Evolutionary conservation across 208 protist genomes (phyloP).

Genomic region (Trichomonas tenax): DNA sequence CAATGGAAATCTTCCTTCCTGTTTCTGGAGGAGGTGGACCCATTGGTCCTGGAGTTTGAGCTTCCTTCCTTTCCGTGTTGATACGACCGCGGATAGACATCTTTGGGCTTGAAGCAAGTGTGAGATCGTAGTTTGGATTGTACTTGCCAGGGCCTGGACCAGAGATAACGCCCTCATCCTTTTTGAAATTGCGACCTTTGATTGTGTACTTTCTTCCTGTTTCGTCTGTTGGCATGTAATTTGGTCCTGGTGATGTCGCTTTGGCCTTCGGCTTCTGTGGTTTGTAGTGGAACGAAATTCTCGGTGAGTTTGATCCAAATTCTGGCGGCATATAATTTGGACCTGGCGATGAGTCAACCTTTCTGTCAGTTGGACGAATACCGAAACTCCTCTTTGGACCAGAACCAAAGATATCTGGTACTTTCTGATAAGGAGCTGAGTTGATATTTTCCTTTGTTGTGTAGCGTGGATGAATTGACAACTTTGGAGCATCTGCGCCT

Average conservation of each 20-base stretch:
- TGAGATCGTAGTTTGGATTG: not conserved
- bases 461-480: not conserved
- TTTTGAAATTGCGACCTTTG: not conserved
- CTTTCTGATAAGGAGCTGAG: not conserved
- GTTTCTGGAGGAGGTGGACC: not conserved
- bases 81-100: not conserved
- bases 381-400: not conserved
- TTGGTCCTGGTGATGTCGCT: not conserved
- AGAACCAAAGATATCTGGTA: not conserved
- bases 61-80: not conserved
- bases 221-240: not conserved
- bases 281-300: not conserved
- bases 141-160: conserved; percentile 6
- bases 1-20: not conserved
- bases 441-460: not conserved
- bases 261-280: not conserved
- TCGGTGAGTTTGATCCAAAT: not conserved
- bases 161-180: not conserved
- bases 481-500: not conserved
- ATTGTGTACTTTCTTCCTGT: not conserved
- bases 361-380: not conserved
- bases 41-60: not conserved
- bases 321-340: not conserved
- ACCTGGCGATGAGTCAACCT: not conserved
- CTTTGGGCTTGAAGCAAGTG: not conserved